Evolutionary conservation across 805 yeast genomes (phyloP), one percentile per base, ranked within the genome.

Genomic region (Ogataea angusta): DNA sequence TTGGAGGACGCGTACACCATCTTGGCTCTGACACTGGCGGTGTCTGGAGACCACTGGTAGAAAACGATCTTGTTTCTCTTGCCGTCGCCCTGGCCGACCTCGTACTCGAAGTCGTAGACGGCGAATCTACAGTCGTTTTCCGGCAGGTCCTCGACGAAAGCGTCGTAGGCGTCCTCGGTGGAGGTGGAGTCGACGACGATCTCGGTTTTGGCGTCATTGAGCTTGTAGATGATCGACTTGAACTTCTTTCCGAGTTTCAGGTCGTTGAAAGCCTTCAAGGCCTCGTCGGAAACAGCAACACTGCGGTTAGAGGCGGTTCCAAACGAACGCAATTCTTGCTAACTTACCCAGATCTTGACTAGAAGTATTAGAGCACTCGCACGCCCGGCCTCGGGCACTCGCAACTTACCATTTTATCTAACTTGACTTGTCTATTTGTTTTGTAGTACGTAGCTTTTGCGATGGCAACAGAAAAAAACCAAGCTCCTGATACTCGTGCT

Each of bases 1-100:
- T 89, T 89, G 46, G 98, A 90, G n/a, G 96, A 80, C 34, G 99
- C 98, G 73, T 90, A 91, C 49, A 91, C 85, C 99, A 93, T 93
- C 85, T 93, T 93, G 57, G 89, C 67, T 75, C 95, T 85, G 60
- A 93, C 82, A 48, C 93, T 88, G 40, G 98, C 96, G 48, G 95
- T 87, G 65, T 93, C 99, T 59, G 99, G 99, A 48, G 97, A 82
- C 99, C 99, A 93, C 53, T 93, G 85, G 73, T 63, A 77, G 64
- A 80, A 80, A 45, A 78, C 75, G 53, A 80, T 76, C 75, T 80
- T 80, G 61, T 75, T 69, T 64, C 78, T 85, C 77, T 88, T 89
- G 65, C 99, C 99, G 69, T 91, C 98, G 57, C 88, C 90, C 38
- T 78, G 80, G 52, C 84, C 78, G 46, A 87, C 72, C 68, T 89